Evolutionary conservation across 371 early-diverging fungal genomes (phyloP).

Genomic region (Mortierella sp.): DNA sequence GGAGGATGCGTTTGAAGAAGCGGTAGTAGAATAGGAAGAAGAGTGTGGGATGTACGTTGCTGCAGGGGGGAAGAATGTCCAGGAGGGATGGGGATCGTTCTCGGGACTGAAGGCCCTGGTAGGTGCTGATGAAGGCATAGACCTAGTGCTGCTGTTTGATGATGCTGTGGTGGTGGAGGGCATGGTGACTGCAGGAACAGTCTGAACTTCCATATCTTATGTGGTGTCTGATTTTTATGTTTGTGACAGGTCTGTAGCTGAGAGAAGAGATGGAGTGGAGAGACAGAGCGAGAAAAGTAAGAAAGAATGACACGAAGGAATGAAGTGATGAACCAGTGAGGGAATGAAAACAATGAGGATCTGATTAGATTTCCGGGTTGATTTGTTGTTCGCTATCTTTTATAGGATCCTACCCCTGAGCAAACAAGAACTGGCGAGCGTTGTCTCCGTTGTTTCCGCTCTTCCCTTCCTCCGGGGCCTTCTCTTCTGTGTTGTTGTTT

Average conservation of each 20-base stretch:
- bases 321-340: no score
- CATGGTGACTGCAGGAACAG: constrained; percentile 29
- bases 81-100: constrained; percentile 49
- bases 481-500: neutral
- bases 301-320: no score
- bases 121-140: neutral
- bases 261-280: neutral
- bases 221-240: neutral
- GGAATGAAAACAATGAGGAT: neutral
- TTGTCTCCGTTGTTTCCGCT: constrained; percentile 2
- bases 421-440: neutral
- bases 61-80: constrained; percentile 51
- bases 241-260: no score
- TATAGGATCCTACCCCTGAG: neutral
- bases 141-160: neutral
- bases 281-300: no score
- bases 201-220: constrained; percentile 27
- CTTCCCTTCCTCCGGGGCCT: neutral
- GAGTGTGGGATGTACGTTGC: constrained; percentile 40
- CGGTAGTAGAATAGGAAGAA: constrained; percentile 13
- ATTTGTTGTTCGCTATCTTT: neutral
- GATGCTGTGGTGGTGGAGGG: constrained; percentile 13
- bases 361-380: neutral
- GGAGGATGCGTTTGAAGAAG: constrained; percentile 9
- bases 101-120: constrained; percentile 30